Evolutionary conservation across 1,139 yeast genomes (phyloP).

Genomic region (Ogataea hybrid): DNA sequence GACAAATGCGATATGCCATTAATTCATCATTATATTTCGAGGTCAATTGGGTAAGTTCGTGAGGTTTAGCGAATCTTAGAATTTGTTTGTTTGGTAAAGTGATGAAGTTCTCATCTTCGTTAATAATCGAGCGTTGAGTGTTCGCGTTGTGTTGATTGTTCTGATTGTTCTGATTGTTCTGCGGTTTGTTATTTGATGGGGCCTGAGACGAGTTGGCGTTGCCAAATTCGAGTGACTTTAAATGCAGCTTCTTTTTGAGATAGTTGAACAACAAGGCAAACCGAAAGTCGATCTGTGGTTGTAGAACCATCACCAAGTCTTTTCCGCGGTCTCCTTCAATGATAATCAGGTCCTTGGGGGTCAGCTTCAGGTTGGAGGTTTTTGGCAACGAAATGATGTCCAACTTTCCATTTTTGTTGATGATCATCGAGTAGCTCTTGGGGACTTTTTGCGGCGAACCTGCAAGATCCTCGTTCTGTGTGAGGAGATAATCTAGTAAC

Average conservation of each 20-base stretch:
- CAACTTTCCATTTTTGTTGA: constrained; percentile 57
- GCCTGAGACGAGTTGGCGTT: constrained; percentile 35
- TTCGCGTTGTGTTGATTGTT: constrained; percentile 19
- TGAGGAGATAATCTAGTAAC: constrained; percentile 32
- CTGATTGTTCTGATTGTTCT: constrained; percentile 20
- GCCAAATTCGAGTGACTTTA: constrained; percentile 67
- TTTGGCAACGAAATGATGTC: constrained; percentile 42
- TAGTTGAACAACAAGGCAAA: constrained; percentile 82
- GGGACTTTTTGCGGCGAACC: constrained; percentile 26
- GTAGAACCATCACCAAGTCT: constrained; percentile 79
- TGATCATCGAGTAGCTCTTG: constrained; percentile 40
- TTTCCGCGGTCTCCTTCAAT: constrained; percentile 97
- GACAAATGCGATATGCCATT: constrained; percentile 64
- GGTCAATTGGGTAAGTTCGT: constrained; percentile 59
- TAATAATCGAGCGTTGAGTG: constrained; percentile 32
- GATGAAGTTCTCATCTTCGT: constrained; percentile 36
- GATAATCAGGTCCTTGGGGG: constrained; percentile 76
- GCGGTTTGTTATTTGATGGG: constrained; percentile 37
- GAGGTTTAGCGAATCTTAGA: constrained; percentile 63
- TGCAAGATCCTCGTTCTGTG: constrained; percentile 33
- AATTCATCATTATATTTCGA: constrained; percentile 70
- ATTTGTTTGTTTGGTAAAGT: constrained; percentile 59
- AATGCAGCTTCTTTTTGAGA: constrained; percentile 71
- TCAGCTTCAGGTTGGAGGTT: constrained; percentile 56
- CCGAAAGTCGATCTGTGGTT: constrained; percentile 64